Evolutionary conservation across 805 yeast species (phyloP).

Genomic region (Monosporozyma unispora): DNA sequence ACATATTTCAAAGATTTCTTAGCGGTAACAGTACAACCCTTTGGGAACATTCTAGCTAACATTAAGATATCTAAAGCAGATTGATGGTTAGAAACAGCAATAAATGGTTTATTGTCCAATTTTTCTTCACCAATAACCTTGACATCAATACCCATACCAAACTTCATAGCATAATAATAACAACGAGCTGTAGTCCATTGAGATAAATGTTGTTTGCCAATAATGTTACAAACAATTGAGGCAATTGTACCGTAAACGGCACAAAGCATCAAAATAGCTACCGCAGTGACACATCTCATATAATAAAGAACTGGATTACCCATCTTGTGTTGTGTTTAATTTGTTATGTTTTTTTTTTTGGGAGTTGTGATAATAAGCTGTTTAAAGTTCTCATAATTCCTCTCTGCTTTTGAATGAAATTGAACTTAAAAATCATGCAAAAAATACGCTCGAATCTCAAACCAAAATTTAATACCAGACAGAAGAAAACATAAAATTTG

Average conservation of each 20-base stretch:
- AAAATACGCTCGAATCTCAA: background rate
- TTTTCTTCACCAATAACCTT: conserved; percentile 58
- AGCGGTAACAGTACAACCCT: conserved; percentile 85
- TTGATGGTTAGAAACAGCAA: conserved; percentile 84
- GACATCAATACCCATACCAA: conserved; percentile 59
- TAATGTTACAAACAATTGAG: conserved; percentile 52
- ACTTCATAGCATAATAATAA: conserved; percentile 55
- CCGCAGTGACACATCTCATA: conserved; percentile 46
- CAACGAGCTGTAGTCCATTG: conserved; percentile 88
- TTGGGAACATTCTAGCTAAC: conserved; percentile 78
- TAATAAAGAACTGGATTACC: conserved; percentile 40
- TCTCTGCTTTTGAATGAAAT: background rate
- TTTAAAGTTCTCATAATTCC: no score
- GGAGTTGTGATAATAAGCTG: no score
- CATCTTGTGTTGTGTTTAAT: background rate
- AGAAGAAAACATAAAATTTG: background rate
- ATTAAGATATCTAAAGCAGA: conserved; percentile 76
- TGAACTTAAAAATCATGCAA: background rate
- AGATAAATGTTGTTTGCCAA: conserved; percentile 70
- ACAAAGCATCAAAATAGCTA: conserved; percentile 44
- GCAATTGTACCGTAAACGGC: conserved; percentile 73
- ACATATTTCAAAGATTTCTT: conserved; percentile 73
- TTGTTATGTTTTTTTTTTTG: background rate
- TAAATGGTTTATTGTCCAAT: conserved; percentile 57
- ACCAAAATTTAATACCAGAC: background rate